Percentiles rank a stretch among this genome's conserved stretches.
These are phyloP conservation scores for Mrakia frigida DNA, from an alignment of 768 basidiomycete genomes.

Conservation along the genomic window DNA sequence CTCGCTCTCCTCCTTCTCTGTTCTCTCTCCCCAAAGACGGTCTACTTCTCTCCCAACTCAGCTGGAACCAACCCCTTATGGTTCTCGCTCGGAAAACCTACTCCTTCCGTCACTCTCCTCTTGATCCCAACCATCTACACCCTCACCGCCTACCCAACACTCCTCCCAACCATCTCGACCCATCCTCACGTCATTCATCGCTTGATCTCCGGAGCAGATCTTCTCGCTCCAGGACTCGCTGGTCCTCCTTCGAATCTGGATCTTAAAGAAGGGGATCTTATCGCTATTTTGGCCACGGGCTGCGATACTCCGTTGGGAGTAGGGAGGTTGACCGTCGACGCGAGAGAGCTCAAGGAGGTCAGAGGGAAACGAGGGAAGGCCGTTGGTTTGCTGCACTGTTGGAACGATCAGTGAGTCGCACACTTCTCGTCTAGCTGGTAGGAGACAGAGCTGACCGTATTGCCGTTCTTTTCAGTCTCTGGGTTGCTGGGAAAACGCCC, in stretches of 20 bases:
- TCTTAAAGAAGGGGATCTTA: conserved; percentile 50
- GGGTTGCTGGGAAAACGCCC: conserved; percentile 11
- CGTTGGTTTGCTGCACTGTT: conserved; percentile 64
- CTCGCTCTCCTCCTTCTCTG: not conserved
- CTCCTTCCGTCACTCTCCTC: not conserved
- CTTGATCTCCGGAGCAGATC: conserved; percentile 71
- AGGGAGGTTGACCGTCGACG: conserved; percentile 59
- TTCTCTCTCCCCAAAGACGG: not conserved
- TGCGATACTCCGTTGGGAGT: conserved; percentile 64
- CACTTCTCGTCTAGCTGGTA: not conserved
- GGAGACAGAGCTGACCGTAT: not conserved
- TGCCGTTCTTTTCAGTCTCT: conserved; percentile 26
- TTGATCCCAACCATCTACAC: conserved; percentile 56
- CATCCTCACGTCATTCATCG: conserved; percentile 65
- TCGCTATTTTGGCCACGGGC: conserved; percentile 56
- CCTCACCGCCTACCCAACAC: conserved; percentile 64
- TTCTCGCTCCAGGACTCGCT: conserved; percentile 69
- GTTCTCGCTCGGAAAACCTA: conserved; percentile 26
- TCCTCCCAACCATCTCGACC: conserved; percentile 68
- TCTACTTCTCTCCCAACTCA: conserved; percentile 26
- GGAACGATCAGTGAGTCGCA: conserved; percentile 21
- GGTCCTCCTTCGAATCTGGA: conserved; percentile 38
- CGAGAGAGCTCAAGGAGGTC: conserved; percentile 48
- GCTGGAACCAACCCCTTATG: conserved; percentile 26
- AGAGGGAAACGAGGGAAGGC: conserved; percentile 69